Evolutionary conservation across 768 basidiomycete species (phyloP).

Genomic region (Macrolepiota dolichaula): DNA sequence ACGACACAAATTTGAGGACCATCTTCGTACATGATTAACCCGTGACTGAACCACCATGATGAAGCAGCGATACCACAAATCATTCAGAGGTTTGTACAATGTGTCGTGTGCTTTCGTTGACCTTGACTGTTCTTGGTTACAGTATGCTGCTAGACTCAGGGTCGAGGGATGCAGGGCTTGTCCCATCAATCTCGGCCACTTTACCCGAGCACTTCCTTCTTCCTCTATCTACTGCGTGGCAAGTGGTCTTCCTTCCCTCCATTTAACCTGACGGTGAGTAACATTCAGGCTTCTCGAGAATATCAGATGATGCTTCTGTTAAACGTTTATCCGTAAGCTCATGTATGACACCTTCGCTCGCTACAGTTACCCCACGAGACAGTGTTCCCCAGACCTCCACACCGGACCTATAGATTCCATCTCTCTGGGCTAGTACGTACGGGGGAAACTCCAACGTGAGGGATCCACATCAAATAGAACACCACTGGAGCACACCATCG

Average conservation of each 20-base stretch:
- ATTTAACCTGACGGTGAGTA: neutral
- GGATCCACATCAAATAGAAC: neutral
- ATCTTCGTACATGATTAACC: no score
- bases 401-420: neutral
- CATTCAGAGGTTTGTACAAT: no score
- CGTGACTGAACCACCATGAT: no score
- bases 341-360: neutral
- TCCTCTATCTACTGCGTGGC: neutral
- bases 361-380: neutral
- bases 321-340: neutral
- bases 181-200: no score
- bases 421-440: neutral
- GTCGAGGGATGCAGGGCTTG: no score
- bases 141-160: no score
- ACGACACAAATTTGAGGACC: no score
- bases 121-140: no score
- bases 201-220: neutral
- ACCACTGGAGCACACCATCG: slow-evolving; percentile 2
- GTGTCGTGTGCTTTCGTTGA: no score
- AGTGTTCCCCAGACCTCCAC: neutral
- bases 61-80: no score
- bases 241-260: neutral
- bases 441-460: neutral
- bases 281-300: neutral
- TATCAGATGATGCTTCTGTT: neutral